These are phyloP conservation scores for Coemansia sp. DNA, from an alignment of 192 early-diverging fungal genomes.

Conservation along the genomic window DNA sequence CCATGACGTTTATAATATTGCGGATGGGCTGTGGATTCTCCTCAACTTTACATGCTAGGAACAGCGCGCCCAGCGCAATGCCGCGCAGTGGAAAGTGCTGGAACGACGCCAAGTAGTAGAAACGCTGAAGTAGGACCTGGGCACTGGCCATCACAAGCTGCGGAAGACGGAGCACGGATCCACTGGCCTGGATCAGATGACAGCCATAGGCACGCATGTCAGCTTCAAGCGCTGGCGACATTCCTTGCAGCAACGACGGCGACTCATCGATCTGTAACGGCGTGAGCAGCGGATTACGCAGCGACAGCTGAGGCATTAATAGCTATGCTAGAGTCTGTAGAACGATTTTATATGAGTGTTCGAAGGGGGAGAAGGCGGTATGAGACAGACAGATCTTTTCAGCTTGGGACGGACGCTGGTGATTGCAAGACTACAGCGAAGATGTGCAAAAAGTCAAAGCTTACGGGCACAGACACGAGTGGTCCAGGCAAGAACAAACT, in stretches of 20 bases:
- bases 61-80: constrained; percentile 70
- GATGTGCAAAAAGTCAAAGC: background rate
- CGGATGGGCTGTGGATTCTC: constrained; percentile 75
- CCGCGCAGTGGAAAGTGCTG: constrained; percentile 66
- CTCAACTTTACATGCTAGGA: constrained; percentile 78
- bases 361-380: background rate
- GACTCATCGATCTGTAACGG: constrained; percentile 66
- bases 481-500: background rate
- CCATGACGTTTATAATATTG: constrained; percentile 80
- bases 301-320: constrained; percentile 59
- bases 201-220: constrained; percentile 75
- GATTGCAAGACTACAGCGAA: background rate
- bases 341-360: background rate
- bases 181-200: constrained; percentile 80
- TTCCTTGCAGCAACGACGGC: constrained; percentile 63
- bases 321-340: background rate
- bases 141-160: constrained; percentile 95
- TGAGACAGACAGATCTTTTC: background rate
- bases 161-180: constrained; percentile 76
- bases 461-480: background rate
- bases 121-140: constrained; percentile 90
- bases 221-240: constrained; percentile 65
- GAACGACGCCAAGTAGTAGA: constrained; percentile 82
- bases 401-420: background rate
- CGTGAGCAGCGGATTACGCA: constrained; percentile 76